Percentiles rank a stretch among this genome's conserved stretches.
Conservation (phyloP, 345 rosid genomes). For the Reutealis trisperma region DNA sequence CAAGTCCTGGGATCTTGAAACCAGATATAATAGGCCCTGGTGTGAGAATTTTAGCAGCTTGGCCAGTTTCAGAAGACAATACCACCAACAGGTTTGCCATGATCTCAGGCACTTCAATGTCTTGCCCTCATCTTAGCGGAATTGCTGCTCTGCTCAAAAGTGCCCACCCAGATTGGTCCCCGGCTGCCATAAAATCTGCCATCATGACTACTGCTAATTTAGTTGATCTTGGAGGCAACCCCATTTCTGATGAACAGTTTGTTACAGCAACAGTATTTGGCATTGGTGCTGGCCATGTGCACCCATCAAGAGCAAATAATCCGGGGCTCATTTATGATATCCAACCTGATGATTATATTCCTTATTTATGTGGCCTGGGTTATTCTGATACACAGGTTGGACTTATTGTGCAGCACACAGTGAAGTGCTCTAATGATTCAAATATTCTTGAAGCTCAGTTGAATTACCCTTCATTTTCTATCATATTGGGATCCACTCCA, state of each 20-base stretch:
- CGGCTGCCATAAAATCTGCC: constrained; percentile 64
- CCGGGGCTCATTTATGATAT: constrained; percentile 54
- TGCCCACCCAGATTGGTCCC: constrained; percentile 56
- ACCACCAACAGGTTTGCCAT: constrained; percentile 2
- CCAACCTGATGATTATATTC: constrained; percentile 20
- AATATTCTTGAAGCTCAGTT: constrained; percentile 20
- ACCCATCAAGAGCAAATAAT: constrained; percentile 40
- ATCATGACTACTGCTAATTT: constrained; percentile 45
- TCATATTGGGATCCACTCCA: constrained; percentile 38
- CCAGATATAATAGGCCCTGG: constrained; percentile 30
- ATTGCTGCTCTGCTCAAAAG: constrained; percentile 58
- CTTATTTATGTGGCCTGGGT: constrained; percentile 20
- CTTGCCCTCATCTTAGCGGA: constrained; percentile 58
- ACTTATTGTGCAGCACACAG: neutral
- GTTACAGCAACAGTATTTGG: constrained; percentile 31
- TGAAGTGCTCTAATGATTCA: neutral
- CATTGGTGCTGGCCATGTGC: constrained; percentile 51
- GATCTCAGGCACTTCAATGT: constrained; percentile 62
- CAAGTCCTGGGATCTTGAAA: constrained; percentile 27
- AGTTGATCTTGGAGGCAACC: neutral
- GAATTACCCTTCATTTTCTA: constrained; percentile 53
- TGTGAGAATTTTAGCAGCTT: constrained; percentile 22
- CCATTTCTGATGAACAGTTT: constrained; percentile 20
- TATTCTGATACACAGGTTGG: neutral
- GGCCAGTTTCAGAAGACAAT: constrained; percentile 17